phyloP scores from a whole-genome alignment of 495 filamentous ascomycete genomes.

The Geopyxis carbonaria region DNA sequence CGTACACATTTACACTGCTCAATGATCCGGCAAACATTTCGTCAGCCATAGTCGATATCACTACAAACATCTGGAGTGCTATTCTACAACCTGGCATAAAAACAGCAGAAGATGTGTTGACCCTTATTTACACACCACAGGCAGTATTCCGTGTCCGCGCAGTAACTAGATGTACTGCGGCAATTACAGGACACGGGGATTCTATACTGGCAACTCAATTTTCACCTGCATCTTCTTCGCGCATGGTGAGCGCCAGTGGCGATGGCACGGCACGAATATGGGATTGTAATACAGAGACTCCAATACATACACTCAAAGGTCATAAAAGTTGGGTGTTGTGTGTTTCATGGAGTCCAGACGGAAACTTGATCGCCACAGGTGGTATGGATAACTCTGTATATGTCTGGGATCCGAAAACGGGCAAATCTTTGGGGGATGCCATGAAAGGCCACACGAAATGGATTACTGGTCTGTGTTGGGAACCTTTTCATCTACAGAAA shows the following conservation, averaged over 20 bases:
- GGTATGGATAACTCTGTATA: slow-evolving; percentile 86
- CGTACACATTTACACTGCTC: slow-evolving; percentile 70
- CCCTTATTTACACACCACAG: slow-evolving; percentile 71
- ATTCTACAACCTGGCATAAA: slow-evolving; percentile 45
- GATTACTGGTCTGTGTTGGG: slow-evolving; percentile 79
- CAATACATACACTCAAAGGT: slow-evolving; percentile 73
- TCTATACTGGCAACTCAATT: slow-evolving; percentile 80
- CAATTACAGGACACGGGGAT: slow-evolving; percentile 81
- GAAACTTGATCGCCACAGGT: slow-evolving; percentile 66
- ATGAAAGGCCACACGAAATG: slow-evolving; percentile 85
- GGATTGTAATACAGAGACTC: slow-evolving; percentile 91
- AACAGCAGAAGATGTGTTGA: slow-evolving; percentile 55
- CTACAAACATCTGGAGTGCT: slow-evolving; percentile 59
- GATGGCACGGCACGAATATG: slow-evolving; percentile 86
- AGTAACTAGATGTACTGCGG: slow-evolving; percentile 73
- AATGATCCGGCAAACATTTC: slow-evolving; percentile 29
- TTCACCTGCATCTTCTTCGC: slow-evolving; percentile 61
- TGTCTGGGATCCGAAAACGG: slow-evolving; percentile 76
- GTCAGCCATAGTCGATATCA: slow-evolving; percentile 39
- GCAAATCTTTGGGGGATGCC: slow-evolving; percentile 53
- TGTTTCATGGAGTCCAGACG: slow-evolving; percentile 73
- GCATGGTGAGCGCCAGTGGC: slow-evolving; percentile 76
- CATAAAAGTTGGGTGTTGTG: slow-evolving; percentile 88
- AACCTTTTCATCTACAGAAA: slow-evolving; percentile 76
- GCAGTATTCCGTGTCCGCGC: slow-evolving; percentile 88